phyloP scores from a whole-genome alignment of 371 early-diverging fungal species.

The Thermomucor indicae-seudaticae region DNA sequence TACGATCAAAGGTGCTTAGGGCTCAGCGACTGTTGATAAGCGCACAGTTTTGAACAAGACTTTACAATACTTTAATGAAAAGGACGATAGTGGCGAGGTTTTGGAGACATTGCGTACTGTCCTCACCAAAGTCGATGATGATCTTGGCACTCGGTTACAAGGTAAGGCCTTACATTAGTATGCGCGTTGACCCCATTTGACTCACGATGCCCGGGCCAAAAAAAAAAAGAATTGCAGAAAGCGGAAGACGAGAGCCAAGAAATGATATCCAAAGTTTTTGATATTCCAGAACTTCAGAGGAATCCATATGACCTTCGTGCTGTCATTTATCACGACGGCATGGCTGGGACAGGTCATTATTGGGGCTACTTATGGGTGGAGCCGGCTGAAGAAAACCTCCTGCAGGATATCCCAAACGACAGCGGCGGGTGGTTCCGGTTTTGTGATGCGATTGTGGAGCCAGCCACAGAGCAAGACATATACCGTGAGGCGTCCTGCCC shows the following conservation, averaged over 20 bases:
- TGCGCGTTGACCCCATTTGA: no score
- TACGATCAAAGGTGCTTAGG: no score
- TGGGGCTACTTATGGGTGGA: conserved; percentile 43
- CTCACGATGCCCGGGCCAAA: no score
- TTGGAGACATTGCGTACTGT: conserved; percentile 1
- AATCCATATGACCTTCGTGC: conserved; percentile 31
- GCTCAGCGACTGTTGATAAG: conserved; percentile 3
- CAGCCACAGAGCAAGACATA: conserved; percentile 24
- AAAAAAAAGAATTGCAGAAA: conserved; percentile 9
- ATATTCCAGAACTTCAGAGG: conserved; percentile 20
- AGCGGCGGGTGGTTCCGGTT: conserved; percentile 36
- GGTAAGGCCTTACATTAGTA: conserved; percentile 15
- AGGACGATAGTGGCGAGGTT: neutral
- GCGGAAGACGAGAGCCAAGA: conserved; percentile 6
- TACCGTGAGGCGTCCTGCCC: conserved; percentile 20
- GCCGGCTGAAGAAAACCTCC: conserved; percentile 7
- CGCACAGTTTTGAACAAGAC: conserved; percentile 15
- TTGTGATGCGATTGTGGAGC: conserved; percentile 33
- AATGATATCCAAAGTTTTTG: conserved; percentile 12
- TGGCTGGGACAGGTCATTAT: conserved; percentile 37
- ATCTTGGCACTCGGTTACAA: conserved; percentile 9
- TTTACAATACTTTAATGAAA: conserved; percentile 16
- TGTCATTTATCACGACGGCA: conserved; percentile 34
- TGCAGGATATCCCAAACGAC: conserved; percentile 10
- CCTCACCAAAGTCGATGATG: conserved; percentile 1